These are phyloP conservation scores for Xylaria sp. DNA, from an alignment of 2,329 filamentous ascomycete species.

Conservation along the genomic window DNA sequence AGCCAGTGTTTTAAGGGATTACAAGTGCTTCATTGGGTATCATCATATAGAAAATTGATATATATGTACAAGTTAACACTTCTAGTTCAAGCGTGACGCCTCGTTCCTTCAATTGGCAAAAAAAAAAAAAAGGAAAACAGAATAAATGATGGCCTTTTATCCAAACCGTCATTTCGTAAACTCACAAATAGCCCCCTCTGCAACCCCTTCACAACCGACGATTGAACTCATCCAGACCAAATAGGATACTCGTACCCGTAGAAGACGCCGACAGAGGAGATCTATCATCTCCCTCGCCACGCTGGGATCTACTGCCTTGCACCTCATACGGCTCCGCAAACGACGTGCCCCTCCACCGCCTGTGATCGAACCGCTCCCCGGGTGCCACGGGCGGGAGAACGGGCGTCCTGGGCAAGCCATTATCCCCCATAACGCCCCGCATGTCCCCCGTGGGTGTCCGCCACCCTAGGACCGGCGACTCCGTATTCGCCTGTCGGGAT, in stretches of 20 bases:
- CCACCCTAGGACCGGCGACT: slow-evolving; percentile 25
- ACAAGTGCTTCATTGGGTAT: no score
- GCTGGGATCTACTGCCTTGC: not conserved
- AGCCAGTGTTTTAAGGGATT: no score
- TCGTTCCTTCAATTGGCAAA: not conserved
- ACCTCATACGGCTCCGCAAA: slow-evolving; percentile 1
- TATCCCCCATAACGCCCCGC: not conserved
- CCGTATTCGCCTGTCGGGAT: not conserved
- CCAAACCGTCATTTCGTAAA: not conserved
- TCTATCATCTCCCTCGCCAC: not conserved
- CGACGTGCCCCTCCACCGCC: slow-evolving; percentile 20
- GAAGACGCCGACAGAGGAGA: slow-evolving; percentile 28
- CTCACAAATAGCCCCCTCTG: no score
- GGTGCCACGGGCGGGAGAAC: slow-evolving; percentile 26
- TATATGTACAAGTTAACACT: no score
- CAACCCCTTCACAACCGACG: slow-evolving; percentile 2
- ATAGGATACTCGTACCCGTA: slow-evolving; percentile 34
- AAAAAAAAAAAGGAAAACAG: not conserved
- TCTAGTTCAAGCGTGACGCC: no score
- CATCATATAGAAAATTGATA: no score
- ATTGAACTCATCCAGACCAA: slow-evolving; percentile 10
- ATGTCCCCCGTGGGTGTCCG: not conserved
- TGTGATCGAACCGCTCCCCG: slow-evolving; percentile 25
- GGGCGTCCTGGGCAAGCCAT: slow-evolving; percentile 9
- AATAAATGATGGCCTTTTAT: not conserved